phyloP scores from a whole-genome alignment of 1,139 yeast species.

The Hyphopichia pseudoburtonii region DNA sequence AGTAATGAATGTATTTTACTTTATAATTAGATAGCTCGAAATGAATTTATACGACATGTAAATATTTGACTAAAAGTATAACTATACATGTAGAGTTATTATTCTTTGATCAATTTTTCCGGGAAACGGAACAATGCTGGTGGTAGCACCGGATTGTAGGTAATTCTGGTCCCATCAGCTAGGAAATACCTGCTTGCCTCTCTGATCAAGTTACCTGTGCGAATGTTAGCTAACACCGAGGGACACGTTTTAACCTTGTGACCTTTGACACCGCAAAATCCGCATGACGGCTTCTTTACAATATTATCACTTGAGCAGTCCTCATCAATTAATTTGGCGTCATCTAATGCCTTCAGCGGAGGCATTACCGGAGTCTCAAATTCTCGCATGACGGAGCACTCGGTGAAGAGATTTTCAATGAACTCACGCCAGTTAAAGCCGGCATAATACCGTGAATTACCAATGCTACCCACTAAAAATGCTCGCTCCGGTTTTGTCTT shows the following conservation, averaged over 20 bases:
- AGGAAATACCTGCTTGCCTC: background rate
- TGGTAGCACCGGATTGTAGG: slow-evolving; percentile 1
- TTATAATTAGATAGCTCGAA: background rate
- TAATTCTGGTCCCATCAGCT: background rate
- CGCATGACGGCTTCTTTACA: slow-evolving; percentile 1
- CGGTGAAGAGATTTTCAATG: background rate
- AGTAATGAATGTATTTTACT: background rate
- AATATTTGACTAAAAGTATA: background rate
- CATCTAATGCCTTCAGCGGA: background rate
- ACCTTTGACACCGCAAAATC: background rate
- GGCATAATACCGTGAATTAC: background rate
- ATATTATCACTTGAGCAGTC: slow-evolving; percentile 1
- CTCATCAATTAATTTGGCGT: background rate
- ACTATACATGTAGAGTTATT: background rate
- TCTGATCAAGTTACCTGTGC: background rate
- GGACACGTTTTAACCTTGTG: slow-evolving; percentile 1
- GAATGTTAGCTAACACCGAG: background rate
- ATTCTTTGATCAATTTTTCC: background rate
- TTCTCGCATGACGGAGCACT: background rate
- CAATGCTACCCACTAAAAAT: slow-evolving; percentile 2
- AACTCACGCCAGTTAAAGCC: background rate
- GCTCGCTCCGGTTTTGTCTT: slow-evolving; percentile 1
- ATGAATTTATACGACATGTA: background rate
- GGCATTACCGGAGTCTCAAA: background rate
- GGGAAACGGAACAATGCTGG: background rate